Base-by-base conservation (phyloP, 352 stramenopile genomes). In the Globisporangium paddicum region DNA sequence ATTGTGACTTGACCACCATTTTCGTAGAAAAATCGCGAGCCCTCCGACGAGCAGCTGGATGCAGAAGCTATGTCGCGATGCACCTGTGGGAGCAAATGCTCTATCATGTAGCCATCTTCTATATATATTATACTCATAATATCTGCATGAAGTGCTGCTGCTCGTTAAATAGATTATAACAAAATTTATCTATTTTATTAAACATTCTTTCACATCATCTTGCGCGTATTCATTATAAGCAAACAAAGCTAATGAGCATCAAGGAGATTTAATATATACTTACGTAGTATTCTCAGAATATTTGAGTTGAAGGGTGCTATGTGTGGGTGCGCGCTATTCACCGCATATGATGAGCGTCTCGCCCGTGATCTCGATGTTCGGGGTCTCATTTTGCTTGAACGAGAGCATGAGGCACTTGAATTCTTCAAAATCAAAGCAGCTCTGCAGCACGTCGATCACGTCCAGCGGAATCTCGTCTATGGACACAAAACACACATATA, bases 351-450 rank as follows among this genome's bases (percentile, higher is more conserved):
- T 41, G 16, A 92, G 65, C n/a, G 75, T 60, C 55, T 90, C 77
- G 40, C 82, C 77, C 23, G 74, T 82, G 64, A 90, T 90, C 60
- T 94, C 77, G 55, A 94, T 91, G 54, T 71, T 79, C 1, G 81
- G 77, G 11, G 69, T 78, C 42, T 94, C 79, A 55, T 94, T 91
- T 45, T 90, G 82, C 64, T 93, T 95, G 67, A 86, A 92, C 25
- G 81, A 93, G 18, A 95, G 67, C 82, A 95, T 93, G 25, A 95
- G 76, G 41, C 63, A 84, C 71, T 93, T 93, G 66, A 95, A 95
- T 52, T 95, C 85, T 61, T 95, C 85, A 72, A 95, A 95, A 55
- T 91, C 78, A 16, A 78, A 87, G 66, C 74, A 90, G 63, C 82
- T 92, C 61, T 90, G 59, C 19, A 95, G 64, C 21, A 92, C 77